Percentiles rank a stretch among this genome's conserved stretches.
Conservation (phyloP, 208 protist species). For the Vickermania ingenoplastis region DNA sequence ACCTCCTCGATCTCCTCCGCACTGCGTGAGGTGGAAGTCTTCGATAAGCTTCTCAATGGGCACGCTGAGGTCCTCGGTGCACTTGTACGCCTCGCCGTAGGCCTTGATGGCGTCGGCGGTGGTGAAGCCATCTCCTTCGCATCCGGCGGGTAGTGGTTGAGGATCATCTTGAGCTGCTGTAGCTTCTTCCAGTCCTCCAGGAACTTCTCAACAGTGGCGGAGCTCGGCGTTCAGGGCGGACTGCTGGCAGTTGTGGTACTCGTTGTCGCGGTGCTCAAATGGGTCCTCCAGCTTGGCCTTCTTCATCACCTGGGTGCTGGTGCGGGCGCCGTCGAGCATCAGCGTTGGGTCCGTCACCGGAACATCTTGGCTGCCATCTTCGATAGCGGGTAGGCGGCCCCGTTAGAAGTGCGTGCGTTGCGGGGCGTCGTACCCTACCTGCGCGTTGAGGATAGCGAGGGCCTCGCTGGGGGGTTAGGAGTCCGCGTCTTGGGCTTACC, state of each 20-base stretch:
- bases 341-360: conserved; percentile 5
- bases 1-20: conserved; percentile 22
- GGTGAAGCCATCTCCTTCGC: conserved; percentile 16
- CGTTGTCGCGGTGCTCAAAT: conserved; percentile 32
- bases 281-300: conserved; percentile 28
- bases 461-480: conserved; percentile 34
- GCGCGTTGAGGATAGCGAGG: conserved; percentile 39
- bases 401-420: conserved; percentile 4
- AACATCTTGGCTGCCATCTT: not conserved
- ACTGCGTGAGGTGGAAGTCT: conserved; percentile 25
- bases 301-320: conserved; percentile 15
- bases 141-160: conserved; percentile 34
- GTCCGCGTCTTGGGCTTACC: conserved; percentile 24
- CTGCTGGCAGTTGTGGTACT: conserved; percentile 78
- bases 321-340: conserved; percentile 8
- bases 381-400: conserved; percentile 1
- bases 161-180: conserved; percentile 19
- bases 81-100: conserved; percentile 45
- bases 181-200: conserved; percentile 38
- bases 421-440: conserved; percentile 42
- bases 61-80: conserved; percentile 42
- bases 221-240: conserved; percentile 67
- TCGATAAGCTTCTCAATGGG: conserved; percentile 24
- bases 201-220: conserved; percentile 42
- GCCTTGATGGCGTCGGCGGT: conserved; percentile 26